These are phyloP conservation scores for Aphanomyces astaci DNA, from an alignment of 352 stramenopile genomes.

Conservation along the genomic window DNA sequence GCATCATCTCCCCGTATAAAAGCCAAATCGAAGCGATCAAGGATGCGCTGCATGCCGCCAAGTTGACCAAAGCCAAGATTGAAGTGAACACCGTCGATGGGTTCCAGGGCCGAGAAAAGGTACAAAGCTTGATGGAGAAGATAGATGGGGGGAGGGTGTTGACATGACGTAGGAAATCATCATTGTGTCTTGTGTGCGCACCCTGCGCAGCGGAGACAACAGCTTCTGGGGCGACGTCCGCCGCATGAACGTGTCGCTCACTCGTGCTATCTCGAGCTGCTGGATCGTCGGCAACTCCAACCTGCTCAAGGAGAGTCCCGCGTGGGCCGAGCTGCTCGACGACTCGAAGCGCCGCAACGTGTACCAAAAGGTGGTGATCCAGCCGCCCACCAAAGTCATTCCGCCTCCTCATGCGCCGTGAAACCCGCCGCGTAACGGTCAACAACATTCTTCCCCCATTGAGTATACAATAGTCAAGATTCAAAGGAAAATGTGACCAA, in stretches of 20 bases:
- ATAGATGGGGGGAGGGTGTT: background rate
- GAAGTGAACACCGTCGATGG: conserved; percentile 91
- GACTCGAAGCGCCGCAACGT: conserved; percentile 43
- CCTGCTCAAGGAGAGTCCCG: conserved; percentile 54
- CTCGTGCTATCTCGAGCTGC: conserved; percentile 15
- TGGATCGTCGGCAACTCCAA: conserved; percentile 68
- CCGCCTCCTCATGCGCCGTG: background rate
- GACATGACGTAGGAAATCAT: conserved; percentile 21
- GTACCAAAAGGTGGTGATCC: conserved; percentile 27
- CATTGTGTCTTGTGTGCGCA: conserved; percentile 17
- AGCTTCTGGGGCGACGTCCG: conserved; percentile 15
- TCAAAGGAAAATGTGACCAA: too few relatives aligned
- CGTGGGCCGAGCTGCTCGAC: conserved; percentile 60
- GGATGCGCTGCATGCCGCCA: background rate
- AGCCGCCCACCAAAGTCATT: background rate
- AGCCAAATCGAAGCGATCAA: conserved; percentile 18
- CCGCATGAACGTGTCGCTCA: conserved; percentile 18
- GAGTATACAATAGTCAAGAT: too few relatives aligned
- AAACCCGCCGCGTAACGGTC: too few relatives aligned
- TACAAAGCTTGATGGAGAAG: conserved; percentile 24
- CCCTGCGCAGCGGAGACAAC: conserved; percentile 2
- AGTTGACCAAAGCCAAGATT: conserved; percentile 21
- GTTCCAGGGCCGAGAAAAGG: conserved; percentile 81
- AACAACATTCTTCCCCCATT: too few relatives aligned
- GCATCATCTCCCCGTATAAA: conserved; percentile 21